Evolutionary conservation across 2,329 filamentous ascomycete genomes (phyloP).

Genomic region (Pyricularia sp.): DNA sequence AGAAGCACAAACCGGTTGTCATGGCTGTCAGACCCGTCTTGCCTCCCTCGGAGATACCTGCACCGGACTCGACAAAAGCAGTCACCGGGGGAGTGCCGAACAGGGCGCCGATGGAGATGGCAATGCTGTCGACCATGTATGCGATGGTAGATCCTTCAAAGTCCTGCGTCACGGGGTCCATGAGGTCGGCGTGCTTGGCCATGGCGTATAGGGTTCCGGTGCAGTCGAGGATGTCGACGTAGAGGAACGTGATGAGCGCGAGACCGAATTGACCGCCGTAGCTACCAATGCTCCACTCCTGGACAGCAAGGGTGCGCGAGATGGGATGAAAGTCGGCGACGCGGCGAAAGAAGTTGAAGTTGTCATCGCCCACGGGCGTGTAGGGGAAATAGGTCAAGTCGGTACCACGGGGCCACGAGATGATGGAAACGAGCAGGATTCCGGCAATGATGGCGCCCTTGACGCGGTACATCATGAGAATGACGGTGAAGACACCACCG

Average conservation of each 20-base stretch:
- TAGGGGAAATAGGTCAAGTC: conserved; percentile 75
- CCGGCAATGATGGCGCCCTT: conserved; percentile 81
- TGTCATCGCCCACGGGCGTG: conserved; percentile 54
- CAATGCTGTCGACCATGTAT: conserved; percentile 73
- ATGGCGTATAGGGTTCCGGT: conserved; percentile 85
- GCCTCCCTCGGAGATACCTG: conserved; percentile 80
- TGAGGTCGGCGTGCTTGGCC: conserved; percentile 72
- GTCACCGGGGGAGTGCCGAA: conserved; percentile 75
- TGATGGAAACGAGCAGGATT: conserved; percentile 75
- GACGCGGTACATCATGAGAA: conserved; percentile 77
- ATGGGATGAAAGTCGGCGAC: conserved; percentile 81
- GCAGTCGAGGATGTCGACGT: conserved; percentile 81
- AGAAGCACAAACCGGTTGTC: conserved; percentile 70
- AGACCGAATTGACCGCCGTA: conserved; percentile 71
- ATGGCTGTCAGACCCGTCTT: conserved; percentile 79
- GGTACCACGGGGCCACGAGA: conserved; percentile 76
- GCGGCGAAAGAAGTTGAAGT: conserved; percentile 80
- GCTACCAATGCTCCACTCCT: conserved; percentile 61
- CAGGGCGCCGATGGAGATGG: conserved; percentile 70
- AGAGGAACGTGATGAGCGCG: conserved; percentile 80
- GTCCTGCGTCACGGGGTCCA: conserved; percentile 75
- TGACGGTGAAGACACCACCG: conserved; percentile 68
- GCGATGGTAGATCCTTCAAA: conserved; percentile 80
- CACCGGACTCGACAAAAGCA: conserved; percentile 82
- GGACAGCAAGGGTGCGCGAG: conserved; percentile 55